Evolutionary conservation across 768 basidiomycete genomes (phyloP), one percentile per base, ranked within the genome.

Genomic region (Auricularia sp.): DNA sequence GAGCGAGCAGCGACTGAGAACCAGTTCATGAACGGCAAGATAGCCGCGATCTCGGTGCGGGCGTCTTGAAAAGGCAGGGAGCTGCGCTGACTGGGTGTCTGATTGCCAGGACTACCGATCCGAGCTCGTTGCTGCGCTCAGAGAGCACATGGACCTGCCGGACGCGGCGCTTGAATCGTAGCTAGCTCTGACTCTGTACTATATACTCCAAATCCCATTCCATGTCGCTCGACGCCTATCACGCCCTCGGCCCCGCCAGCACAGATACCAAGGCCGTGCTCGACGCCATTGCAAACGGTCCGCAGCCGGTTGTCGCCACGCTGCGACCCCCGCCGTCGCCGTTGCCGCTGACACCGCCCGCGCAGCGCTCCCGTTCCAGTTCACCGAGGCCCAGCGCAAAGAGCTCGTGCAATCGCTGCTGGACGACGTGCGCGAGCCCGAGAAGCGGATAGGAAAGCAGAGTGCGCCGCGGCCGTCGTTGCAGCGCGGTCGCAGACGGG

Each of bases 11-110:
- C 91, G 36, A 88, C 89, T 2, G 92, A 93, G 76, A 93, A 93
- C 71, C 91, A 92, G 71, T 93, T 91, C 68, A 90, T 91, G 87
- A 91, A 93, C 70, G 91, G 89, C 35, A 92, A 93, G 71, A 89
- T 93, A 44, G 80, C 82, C 56, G 91, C 90, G 1, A 82, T 93
- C 34, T 82, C 85, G 63, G 90, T 90, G 67, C 69, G 83, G 10
- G 11, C 6, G 11, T 10, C 47, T 18, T 10, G 6, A 42, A 42
- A 14, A 42, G 39, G 39, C 39, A 42, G 39, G 39, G 47, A 18
- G 21, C 21, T 51, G 14, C 47, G 14, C 47, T 14, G 14, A 12
- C 16, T 6, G 6, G 11, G 10, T 21, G 8, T 51, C 10, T 10
- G 47, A 51, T 21, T 35, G 5, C 6, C 29, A 59, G 56, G 56